Conservation (phyloP, 176 grass and related monocot genomes). For the Ensete ventricosum region DNA sequence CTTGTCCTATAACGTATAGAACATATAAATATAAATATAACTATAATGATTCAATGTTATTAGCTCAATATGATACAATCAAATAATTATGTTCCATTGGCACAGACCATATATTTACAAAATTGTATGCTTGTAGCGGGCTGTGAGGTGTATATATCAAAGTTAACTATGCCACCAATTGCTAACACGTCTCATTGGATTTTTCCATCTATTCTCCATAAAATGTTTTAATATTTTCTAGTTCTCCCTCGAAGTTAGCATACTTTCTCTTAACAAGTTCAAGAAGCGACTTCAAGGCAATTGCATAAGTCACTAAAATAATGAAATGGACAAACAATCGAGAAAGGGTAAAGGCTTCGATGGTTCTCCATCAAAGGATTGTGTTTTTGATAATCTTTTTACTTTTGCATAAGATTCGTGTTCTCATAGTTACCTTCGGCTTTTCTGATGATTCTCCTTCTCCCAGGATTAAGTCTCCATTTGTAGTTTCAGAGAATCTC, state of each 20-base stretch:
- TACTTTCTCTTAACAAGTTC: no score
- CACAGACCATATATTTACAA: neutral
- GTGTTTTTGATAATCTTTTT: no score
- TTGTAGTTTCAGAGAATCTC: conserved; percentile 27
- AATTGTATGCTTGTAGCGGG: no score
- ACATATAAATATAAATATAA: no score
- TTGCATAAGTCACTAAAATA: no score
- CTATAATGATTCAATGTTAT: no score
- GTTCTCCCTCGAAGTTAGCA: neutral
- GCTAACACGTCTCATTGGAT: neutral
- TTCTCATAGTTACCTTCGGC: conserved; percentile 26
- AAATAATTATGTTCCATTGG: neutral
- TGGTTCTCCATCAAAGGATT: no score
- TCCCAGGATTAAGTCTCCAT: neutral
- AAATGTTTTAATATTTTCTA: neutral
- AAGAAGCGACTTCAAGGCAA: no score
- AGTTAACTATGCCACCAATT: neutral
- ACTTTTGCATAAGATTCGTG: no score
- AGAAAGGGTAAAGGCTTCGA: no score
- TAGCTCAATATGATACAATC: neutral
- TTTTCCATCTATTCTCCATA: neutral
- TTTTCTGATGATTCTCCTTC: conserved; percentile 12
- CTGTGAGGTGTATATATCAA: no score
- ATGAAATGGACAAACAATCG: no score
- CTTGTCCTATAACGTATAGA: conserved; percentile 17